phyloP scores from a whole-genome alignment of 257 asterid genomes.

The Solanum neorickii region DNA sequence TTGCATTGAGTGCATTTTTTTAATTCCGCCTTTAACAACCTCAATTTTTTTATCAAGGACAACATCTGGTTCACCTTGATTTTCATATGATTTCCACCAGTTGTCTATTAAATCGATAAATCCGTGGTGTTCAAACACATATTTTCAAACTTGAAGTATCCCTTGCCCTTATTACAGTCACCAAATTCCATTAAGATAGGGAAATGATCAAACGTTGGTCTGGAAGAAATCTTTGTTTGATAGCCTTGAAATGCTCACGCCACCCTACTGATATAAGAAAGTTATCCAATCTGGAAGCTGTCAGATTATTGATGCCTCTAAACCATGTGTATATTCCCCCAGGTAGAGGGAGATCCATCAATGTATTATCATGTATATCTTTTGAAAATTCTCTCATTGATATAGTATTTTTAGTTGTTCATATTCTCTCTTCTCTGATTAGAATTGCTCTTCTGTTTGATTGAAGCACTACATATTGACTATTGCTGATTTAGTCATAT shows the following conservation, averaged over 20 bases:
- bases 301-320: neutral
- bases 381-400: no score
- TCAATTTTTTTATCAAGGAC: neutral
- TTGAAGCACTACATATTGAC: no score
- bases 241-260: neutral
- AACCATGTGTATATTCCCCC: neutral
- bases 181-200: neutral
- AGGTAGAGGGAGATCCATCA: neutral
- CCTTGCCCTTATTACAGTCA: neutral
- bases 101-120: no score
- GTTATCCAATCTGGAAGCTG: neutral
- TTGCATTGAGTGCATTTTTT: no score
- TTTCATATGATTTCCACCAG: no score
- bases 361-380: no score
- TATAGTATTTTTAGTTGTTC: neutral
- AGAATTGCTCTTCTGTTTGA: no score
- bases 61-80: no score
- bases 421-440: neutral
- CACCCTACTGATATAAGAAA: neutral
- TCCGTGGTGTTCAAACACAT: neutral
- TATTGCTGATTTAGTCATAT: no score
- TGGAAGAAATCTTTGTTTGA: neutral
- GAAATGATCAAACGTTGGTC: neutral
- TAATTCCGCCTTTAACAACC: neutral
- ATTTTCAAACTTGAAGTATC: neutral